phyloP scores from a whole-genome alignment of 2,329 filamentous ascomycete genomes.

The Epichloe festucae region DNA sequence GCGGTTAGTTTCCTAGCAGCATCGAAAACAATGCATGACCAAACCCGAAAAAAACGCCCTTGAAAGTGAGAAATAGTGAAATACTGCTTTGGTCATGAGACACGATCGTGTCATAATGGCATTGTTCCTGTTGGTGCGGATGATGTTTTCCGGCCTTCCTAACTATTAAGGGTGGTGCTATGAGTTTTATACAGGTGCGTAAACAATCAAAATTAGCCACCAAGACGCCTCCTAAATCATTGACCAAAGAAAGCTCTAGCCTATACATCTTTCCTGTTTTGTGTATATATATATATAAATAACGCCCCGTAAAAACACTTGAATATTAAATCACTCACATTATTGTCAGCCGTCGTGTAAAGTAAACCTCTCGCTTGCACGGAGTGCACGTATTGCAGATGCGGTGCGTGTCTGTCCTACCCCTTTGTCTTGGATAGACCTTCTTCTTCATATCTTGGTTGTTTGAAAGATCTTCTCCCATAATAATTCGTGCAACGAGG shows the following conservation, averaged over 20 bases:
- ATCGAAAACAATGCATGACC: background rate
- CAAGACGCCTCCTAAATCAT: background rate
- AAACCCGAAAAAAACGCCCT: too few relatives aligned
- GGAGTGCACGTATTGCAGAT: background rate
- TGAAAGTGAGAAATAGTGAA: too few relatives aligned
- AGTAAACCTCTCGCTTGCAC: background rate
- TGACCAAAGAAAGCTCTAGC: background rate
- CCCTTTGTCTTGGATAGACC: background rate
- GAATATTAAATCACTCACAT: background rate
- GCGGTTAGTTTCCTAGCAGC: conserved; percentile 21
- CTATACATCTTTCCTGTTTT: too few relatives aligned
- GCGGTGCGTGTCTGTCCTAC: background rate
- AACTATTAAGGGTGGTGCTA: too few relatives aligned
- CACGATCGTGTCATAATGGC: background rate
- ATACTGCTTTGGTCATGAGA: background rate
- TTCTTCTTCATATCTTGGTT: background rate
- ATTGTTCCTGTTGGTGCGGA: background rate
- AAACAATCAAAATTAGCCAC: background rate
- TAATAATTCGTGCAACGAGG: background rate
- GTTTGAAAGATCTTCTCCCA: background rate
- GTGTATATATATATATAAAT: background rate
- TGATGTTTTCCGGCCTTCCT: too few relatives aligned
- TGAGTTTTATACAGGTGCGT: too few relatives aligned
- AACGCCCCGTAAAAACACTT: background rate
- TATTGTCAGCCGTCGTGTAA: background rate